Conservation (phyloP, 805 yeast species). For the Kuraishia piskuri region DNA sequence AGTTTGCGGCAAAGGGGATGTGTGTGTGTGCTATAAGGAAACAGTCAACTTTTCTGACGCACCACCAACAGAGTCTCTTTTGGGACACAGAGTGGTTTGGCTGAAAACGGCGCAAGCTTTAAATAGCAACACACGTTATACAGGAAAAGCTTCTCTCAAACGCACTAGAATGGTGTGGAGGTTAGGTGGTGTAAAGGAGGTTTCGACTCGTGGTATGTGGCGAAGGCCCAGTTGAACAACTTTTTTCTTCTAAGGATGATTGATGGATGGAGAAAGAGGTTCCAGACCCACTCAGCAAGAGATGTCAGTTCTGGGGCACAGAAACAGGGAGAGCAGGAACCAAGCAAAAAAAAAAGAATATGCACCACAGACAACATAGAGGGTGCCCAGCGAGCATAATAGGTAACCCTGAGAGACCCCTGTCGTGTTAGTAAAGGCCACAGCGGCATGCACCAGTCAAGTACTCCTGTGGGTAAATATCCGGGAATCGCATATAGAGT, state of each 20-base stretch:
- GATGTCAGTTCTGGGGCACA: not conserved
- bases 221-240: not conserved
- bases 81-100: not conserved
- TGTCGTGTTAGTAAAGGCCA: not conserved
- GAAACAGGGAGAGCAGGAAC: not conserved
- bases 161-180: too few species aligned
- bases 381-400: not conserved
- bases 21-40: too few species aligned
- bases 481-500: not conserved
- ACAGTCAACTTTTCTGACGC: not conserved
- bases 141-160: not conserved
- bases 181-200: not conserved
- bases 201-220: not conserved
- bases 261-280: not conserved
- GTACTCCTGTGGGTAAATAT: not conserved
- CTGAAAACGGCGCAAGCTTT: not conserved
- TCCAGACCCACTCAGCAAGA: not conserved
- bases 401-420: not conserved
- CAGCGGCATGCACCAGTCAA: not conserved
- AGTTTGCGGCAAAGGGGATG: too few species aligned
- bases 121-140: not conserved
- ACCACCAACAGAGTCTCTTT: not conserved
- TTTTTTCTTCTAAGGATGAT: not conserved
- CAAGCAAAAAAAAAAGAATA: not conserved
- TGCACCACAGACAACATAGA: not conserved